Evolutionary conservation across 176 grass and related monocot species (phyloP), one percentile per base, ranked within the genome.

Genomic region (Chloris gayana): DNA sequence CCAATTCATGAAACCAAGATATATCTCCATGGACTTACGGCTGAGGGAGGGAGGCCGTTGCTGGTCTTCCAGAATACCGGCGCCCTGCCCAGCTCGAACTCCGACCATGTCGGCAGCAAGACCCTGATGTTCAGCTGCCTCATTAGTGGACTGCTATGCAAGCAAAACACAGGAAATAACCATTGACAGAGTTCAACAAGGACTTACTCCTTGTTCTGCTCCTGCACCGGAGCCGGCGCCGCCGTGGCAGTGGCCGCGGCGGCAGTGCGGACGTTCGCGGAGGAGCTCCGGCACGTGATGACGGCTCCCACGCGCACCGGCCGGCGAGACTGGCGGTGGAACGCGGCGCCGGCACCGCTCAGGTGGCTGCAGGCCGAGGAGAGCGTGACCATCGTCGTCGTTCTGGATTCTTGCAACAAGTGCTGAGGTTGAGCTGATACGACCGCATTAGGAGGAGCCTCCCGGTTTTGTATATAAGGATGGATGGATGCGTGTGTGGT

Each of bases 41-140:
- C 69, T 25, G 92, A 75, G 14, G 92, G 92, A 87, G 90, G 78
- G 26, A 93, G 90, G 67, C 95, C 92, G 41, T 57, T 98, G 75
- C 3, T 63, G 29, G 95, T 98, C 84, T 92, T 98, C 95, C 95
- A 98, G 82, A 71, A 98, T 65, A 98, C 82, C 60, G 95, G 88
- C 50, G 84, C 86, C 72, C 72, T 85, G 77, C 95, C 95, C 58
- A 98, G 82, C 84, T 98, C 95, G 81, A 95, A 98, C 61, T 95
- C 90, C 42, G 90, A 64, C 90, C 95, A 95, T 31, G 86, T 85
- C 24, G 95, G 95, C 67, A 89, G 92, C 44, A 19, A 34, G 68
- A 91, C 47, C 90, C 77, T 68, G 56, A 17, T 4, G 22, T 76
- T 18, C n/a, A 76, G 22, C 34, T 15, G 2, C 25, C 41, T 49